Base-by-base conservation (phyloP, 2,329 filamentous ascomycete species). In the Rhinocladiella similis region DNA sequence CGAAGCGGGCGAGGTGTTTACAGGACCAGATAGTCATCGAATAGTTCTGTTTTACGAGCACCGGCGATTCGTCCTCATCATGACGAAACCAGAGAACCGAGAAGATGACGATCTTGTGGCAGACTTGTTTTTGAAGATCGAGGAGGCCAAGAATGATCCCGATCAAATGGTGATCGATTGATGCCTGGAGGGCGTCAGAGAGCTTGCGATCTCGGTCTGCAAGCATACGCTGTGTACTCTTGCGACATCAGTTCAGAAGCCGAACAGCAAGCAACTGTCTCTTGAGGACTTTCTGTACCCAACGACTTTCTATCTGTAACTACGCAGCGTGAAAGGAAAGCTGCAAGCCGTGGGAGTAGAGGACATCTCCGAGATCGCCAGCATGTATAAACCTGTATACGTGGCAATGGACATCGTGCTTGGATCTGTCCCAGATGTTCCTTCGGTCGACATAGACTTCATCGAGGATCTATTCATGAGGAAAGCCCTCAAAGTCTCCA, bases 241-340 rank as follows among this genome's bases (percentile, higher is more conserved):
- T 14, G 3, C 25, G 19, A 3, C 19, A 6, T 47, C 47, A 20
- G 47, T 46, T 14, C 47, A 10, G 25, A 43, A 3, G 25, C 33
- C 47, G 14, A 16, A 36, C 18, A 20, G 25, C 13, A 25, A 56
- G 25, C 35, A n/a, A 35, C 36, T 16, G 9, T 56, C 53, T 50
- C 53, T 56, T 22, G 47, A 56, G 41, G 53, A 56, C 53, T 45
- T 51, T 38, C 53, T 56, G 14, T 51, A 50, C 19, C 47, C 47
- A 38, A 50, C n/a, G 36, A 56, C 53, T 56, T 50, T 51, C 33
- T 56, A 33, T 29, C 47, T 56, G 46, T 35, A 50, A 27, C 36
- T 56, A 25, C 14, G 9, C 29, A 16, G 36, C n/a, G 36, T 29
- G 53, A n/a, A 50, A 25, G 53, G 53, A 25, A 27, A 25, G 16